These are phyloP conservation scores for Cornus controversa DNA, from an alignment of 148 eudicot species.

Conservation along the genomic window DNA sequence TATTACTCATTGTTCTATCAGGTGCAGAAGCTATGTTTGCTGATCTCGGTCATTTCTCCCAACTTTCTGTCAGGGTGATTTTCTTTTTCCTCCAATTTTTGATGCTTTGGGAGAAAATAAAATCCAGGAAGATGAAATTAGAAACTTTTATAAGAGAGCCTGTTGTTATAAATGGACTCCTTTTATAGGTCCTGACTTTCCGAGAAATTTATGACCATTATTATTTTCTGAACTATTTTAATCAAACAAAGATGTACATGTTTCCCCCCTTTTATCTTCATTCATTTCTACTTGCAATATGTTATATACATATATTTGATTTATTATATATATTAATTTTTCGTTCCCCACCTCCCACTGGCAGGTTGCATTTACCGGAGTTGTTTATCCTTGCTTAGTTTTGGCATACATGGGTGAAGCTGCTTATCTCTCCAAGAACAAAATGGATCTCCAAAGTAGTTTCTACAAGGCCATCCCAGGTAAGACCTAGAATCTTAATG, in stretches of 20 bases:
- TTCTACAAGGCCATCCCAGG: conserved; percentile 51
- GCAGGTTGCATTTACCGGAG: conserved; percentile 47
- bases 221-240: neutral
- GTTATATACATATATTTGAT: neutral
- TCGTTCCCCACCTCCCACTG: neutral
- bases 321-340: conserved; percentile 7
- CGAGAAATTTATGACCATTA: too few relatives aligned
- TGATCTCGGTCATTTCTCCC: conserved; percentile 56
- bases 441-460: conserved; percentile 41
- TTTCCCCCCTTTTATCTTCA: too few relatives aligned
- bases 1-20: conserved; percentile 19
- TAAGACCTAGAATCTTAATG: conserved; percentile 2
- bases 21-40: conserved; percentile 63
- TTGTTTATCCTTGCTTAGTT: conserved; percentile 51
- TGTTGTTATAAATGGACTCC: neutral
- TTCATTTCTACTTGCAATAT: too few relatives aligned
- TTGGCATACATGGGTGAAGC: conserved; percentile 62
- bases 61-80: conserved; percentile 40
- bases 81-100: neutral
- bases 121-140: neutral
- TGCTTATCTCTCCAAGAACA: conserved; percentile 51
- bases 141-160: too few relatives aligned
- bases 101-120: neutral
- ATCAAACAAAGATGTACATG: neutral
- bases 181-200: neutral